Conservation (phyloP, 805 yeast species). For the Starmerella stigmatis region DNA sequence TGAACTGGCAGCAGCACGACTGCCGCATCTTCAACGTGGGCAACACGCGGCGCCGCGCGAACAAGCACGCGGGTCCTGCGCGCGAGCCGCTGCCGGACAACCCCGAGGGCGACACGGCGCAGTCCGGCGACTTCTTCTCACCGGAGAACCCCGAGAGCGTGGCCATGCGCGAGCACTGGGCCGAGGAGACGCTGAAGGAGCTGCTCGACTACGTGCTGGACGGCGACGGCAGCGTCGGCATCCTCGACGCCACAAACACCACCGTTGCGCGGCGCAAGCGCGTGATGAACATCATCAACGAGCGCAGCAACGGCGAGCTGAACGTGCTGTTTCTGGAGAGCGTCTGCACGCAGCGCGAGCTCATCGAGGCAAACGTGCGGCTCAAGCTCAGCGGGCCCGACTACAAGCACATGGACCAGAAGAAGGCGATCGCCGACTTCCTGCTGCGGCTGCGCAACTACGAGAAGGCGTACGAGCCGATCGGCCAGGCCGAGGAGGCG, state of each 20-base stretch:
- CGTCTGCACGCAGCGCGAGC: conserved; percentile 66
- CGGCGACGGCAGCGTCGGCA: conserved; percentile 85
- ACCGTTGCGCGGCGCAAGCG: conserved; percentile 59
- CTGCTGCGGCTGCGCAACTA: conserved; percentile 70
- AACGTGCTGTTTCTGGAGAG: conserved; percentile 81
- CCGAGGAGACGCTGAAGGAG: conserved; percentile 82
- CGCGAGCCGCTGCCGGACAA: conserved; percentile 39
- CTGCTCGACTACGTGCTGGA: conserved; percentile 67
- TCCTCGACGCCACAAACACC: conserved; percentile 86
- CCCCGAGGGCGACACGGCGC: conserved; percentile 30
- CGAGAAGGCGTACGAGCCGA: conserved; percentile 81
- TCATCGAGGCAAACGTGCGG: conserved; percentile 73
- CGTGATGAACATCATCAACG: conserved; percentile 38
- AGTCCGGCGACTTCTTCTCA: conserved; percentile 74
- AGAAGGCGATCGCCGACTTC: conserved; percentile 69
- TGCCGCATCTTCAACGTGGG: conserved; percentile 91
- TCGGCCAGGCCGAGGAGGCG: conserved; percentile 62
- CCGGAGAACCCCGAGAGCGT: conserved; percentile 63
- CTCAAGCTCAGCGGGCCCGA: conserved; percentile 90
- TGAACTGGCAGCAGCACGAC: conserved; percentile 90
- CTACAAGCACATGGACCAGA: conserved; percentile 74
- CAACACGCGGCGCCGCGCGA: conserved; percentile 73
- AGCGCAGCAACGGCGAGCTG: conserved; percentile 37
- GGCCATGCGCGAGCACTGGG: conserved; percentile 82
- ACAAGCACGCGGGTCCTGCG: conserved; percentile 56